These are phyloP conservation scores for Trichoderma harzianum DNA, from an alignment of 2,329 filamentous ascomycete genomes.

Conservation along the genomic window DNA sequence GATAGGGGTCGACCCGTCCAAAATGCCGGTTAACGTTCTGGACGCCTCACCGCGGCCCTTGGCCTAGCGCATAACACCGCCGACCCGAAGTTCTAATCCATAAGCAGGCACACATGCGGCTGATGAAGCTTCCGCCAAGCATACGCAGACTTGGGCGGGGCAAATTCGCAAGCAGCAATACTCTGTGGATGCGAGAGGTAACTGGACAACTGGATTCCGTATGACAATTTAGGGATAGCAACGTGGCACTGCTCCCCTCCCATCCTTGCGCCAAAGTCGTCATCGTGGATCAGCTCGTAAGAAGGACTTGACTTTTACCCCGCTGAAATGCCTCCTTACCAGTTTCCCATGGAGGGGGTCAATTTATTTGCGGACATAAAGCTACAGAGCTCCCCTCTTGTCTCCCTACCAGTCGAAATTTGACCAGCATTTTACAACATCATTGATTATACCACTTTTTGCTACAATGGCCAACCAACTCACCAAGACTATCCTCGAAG, in stretches of 20 bases:
- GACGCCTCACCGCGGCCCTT: background rate
- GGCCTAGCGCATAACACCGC: background rate
- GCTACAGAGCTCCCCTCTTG: background rate
- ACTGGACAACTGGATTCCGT: background rate
- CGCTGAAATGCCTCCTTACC: background rate
- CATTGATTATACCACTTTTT: background rate
- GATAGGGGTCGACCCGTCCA: background rate
- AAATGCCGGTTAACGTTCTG: background rate
- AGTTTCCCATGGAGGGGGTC: background rate
- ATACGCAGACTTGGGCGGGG: background rate
- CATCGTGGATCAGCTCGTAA: slow-evolving; percentile 8
- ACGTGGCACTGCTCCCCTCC: background rate
- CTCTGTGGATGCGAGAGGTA: background rate
- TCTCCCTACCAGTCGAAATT: background rate
- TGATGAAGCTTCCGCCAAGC: background rate
- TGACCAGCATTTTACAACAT: background rate
- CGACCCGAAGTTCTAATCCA: background rate
- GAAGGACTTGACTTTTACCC: background rate
- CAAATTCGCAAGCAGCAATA: background rate
- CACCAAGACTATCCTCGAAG: slow-evolving; percentile 55
- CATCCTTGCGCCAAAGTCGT: slow-evolving; percentile 1
- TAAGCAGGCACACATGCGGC: background rate
- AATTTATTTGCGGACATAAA: background rate
- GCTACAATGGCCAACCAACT: background rate
- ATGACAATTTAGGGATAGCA: slow-evolving; percentile 1